Evolutionary conservation across 1,284 basidiomycete genomes (phyloP).

Genomic region (Puccinia horiana): DNA sequence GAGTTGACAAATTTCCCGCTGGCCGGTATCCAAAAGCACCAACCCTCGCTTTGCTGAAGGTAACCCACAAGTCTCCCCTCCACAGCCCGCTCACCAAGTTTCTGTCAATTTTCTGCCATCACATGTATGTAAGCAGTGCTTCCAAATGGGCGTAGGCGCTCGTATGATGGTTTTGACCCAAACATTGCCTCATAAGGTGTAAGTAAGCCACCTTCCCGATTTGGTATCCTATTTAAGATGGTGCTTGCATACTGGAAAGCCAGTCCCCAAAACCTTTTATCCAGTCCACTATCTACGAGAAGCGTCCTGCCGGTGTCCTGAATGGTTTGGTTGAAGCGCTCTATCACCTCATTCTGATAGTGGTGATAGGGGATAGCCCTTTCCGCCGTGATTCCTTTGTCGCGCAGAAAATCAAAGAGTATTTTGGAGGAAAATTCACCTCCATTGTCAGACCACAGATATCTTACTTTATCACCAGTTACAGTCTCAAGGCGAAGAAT

Average conservation of each 20-base stretch:
- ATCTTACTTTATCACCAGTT: background rate
- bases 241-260: constrained; percentile 7
- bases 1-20: background rate
- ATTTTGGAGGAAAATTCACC: background rate
- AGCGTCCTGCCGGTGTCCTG: too few species aligned
- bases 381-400: background rate
- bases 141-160: constrained; percentile 3
- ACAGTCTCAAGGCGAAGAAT: background rate
- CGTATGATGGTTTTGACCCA: background rate
- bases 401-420: background rate
- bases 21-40: constrained; percentile 17
- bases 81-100: background rate
- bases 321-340: constrained; percentile 1
- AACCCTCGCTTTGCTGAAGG: background rate
- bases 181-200: constrained; percentile 22
- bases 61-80: background rate
- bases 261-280: constrained; percentile 2
- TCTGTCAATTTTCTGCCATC: background rate
- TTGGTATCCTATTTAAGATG: constrained; percentile 12
- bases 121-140: background rate
- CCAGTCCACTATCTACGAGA: too few species aligned
- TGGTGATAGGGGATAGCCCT: too few species aligned
- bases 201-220: background rate
- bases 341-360: too few species aligned
- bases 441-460: background rate